Conservation (phyloP, 202 grass and related monocot species). For the Zizania palustris region DNA sequence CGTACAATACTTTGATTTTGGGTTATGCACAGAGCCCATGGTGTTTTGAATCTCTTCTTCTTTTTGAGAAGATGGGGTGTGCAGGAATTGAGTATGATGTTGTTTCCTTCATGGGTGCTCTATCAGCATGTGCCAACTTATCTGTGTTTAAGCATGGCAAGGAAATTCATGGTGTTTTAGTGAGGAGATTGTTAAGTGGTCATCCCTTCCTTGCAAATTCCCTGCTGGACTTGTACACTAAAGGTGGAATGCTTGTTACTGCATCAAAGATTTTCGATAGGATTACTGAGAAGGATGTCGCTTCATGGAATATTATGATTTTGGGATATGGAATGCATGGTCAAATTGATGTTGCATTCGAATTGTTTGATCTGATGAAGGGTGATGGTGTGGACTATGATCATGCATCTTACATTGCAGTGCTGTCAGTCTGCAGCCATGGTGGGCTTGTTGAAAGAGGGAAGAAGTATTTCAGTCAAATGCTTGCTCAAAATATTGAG, state of each 20-base stretch:
- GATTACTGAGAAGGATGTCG: conserved; percentile 62
- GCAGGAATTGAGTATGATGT: conserved; percentile 65
- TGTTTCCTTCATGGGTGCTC: conserved; percentile 80
- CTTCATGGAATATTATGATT: conserved; percentile 90
- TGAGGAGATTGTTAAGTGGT: conserved; percentile 57
- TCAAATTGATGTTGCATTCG: conserved; percentile 65
- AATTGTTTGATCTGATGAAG: conserved; percentile 79
- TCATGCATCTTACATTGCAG: conserved; percentile 88
- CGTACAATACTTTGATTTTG: conserved; percentile 89
- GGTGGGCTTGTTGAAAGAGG: conserved; percentile 80
- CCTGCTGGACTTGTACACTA: conserved; percentile 71
- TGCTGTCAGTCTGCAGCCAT: conserved; percentile 80
- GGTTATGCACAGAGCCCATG: conserved; percentile 69
- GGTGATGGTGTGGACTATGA: conserved; percentile 65
- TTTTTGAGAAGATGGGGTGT: conserved; percentile 72
- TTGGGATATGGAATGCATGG: conserved; percentile 80
- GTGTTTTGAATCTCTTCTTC: conserved; percentile 64
- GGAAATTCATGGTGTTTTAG: conserved; percentile 74
- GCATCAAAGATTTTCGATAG: conserved; percentile 72
- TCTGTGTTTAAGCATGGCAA: conserved; percentile 76
- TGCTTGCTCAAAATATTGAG: conserved; percentile 69
- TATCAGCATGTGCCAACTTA: conserved; percentile 77
- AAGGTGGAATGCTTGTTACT: conserved; percentile 74
- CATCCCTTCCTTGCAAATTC: conserved; percentile 76
- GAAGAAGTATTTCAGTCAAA: conserved; percentile 80